A percentile compares a stretch with the other conserved stretches of the same genome.
Evolutionary conservation across 1,284 basidiomycete species (phyloP).

Genomic region (Trametes versicolor): DNA sequence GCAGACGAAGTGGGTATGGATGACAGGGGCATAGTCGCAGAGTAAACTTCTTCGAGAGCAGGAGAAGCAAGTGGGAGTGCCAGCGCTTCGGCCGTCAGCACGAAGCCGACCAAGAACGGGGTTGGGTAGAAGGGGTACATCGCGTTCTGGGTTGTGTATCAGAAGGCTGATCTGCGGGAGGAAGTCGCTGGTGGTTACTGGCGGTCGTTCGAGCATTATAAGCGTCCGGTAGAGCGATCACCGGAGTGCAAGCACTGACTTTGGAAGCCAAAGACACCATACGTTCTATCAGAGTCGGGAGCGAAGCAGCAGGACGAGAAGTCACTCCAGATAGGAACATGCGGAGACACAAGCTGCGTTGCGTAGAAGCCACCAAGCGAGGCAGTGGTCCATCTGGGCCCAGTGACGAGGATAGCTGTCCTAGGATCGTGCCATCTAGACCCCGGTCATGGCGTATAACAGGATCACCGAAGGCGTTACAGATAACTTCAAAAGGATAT

Average conservation of each 20-base stretch:
- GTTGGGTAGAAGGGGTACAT: neutral
- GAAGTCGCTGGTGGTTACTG: neutral
- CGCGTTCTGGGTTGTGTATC: neutral
- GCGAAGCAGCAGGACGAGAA: neutral
- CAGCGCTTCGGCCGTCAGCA: neutral
- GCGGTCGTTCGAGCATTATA: neutral
- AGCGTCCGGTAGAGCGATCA: neutral
- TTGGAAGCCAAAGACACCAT: neutral
- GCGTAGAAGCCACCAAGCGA: neutral
- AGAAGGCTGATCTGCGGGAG: constrained; percentile 1
- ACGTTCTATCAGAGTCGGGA: neutral
- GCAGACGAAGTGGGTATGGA: too few species aligned
- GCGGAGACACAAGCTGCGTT: neutral
- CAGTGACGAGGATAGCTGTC: neutral
- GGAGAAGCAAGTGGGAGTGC: neutral
- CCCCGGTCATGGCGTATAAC: neutral
- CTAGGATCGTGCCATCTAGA: neutral
- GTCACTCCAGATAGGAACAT: neutral
- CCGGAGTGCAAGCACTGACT: neutral
- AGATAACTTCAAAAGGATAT: neutral
- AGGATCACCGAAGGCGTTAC: neutral
- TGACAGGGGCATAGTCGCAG: neutral
- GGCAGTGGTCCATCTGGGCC: neutral
- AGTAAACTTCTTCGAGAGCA: neutral
- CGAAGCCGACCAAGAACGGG: neutral